Percentiles rank a stretch among this genome's conserved stretches.
These are phyloP conservation scores for Dillenia suffruticosa DNA, from an alignment of 164 flowering plant genomes.

Conservation along the genomic window DNA sequence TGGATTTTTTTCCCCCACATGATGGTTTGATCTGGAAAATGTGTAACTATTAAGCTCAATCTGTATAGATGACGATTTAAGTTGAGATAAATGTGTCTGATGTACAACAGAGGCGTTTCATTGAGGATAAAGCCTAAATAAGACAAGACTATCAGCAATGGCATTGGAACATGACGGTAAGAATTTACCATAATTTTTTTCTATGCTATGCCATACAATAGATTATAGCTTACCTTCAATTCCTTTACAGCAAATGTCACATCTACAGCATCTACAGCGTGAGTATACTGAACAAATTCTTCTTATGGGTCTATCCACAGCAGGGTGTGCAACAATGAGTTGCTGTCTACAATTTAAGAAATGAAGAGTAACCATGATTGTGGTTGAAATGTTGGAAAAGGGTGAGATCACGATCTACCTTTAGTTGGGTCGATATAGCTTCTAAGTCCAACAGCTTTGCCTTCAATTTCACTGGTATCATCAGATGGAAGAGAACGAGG, in stretches of 20 bases:
- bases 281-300: conserved; percentile 87
- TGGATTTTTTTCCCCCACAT: no score
- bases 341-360: conserved; percentile 52
- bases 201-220: no score
- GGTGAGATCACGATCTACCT: conserved; percentile 39
- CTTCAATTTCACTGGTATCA: conserved; percentile 70
- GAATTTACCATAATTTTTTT: no score
- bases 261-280: conserved; percentile 85
- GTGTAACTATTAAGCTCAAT: no score
- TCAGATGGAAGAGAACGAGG: conserved; percentile 56
- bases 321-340: conserved; percentile 84
- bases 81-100: no score
- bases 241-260: conserved; percentile 93
- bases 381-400: neutral
- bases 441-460: conserved; percentile 94
- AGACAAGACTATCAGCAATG: neutral
- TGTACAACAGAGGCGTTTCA: no score
- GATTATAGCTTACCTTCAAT: conserved; percentile 50
- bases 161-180: no score
- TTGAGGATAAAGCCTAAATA: neutral
- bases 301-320: conserved; percentile 96
- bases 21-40: no score
- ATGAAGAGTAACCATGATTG: conserved; percentile 3
- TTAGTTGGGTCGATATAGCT: conserved; percentile 93
- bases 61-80: no score